phyloP scores from a whole-genome alignment of 2,329 filamentous ascomycete species.

The Dactylellina leptospora region DNA sequence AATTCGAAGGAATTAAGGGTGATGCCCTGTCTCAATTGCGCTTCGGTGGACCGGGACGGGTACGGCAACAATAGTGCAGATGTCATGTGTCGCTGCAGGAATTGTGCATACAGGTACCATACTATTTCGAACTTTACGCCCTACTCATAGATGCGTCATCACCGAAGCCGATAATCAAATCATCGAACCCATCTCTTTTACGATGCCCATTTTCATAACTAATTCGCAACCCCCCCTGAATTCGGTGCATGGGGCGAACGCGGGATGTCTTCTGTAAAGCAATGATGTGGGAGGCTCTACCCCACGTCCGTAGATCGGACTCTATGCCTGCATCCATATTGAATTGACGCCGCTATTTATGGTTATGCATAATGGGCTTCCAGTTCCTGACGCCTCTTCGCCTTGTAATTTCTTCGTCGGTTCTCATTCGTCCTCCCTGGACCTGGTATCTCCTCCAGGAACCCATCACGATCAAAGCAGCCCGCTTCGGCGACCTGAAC shows the following conservation, averaged over 20 bases:
- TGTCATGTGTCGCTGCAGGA: slow-evolving; percentile 53
- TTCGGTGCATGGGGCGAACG: slow-evolving; percentile 28
- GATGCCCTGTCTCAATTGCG: slow-evolving; percentile 31
- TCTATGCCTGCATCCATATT: slow-evolving; percentile 14
- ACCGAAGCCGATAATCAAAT: slow-evolving; percentile 1
- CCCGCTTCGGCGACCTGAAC: slow-evolving; percentile 36
- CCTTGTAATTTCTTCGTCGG: slow-evolving; percentile 34
- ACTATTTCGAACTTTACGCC: slow-evolving; percentile 35
- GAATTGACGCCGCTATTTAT: slow-evolving; percentile 15
- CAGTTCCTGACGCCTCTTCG: slow-evolving; percentile 30
- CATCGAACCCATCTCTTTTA: slow-evolving; percentile 17
- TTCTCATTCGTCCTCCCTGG: slow-evolving; percentile 39
- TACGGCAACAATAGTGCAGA: slow-evolving; percentile 44
- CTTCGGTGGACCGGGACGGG: slow-evolving; percentile 49
- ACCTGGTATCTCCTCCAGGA: slow-evolving; percentile 39
- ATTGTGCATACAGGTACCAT: slow-evolving; percentile 42
- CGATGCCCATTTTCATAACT: slow-evolving; percentile 13
- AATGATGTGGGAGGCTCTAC: slow-evolving; percentile 33
- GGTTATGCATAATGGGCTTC: slow-evolving; percentile 21
- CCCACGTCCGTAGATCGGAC: slow-evolving; percentile 24
- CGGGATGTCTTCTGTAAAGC: slow-evolving; percentile 14
- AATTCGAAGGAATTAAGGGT: slow-evolving; percentile 38
- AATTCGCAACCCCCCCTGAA: slow-evolving; percentile 15
- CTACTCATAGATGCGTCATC: slow-evolving; percentile 30
- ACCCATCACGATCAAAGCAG: slow-evolving; percentile 40